Evolutionary conservation across 192 early-diverging fungal genomes (phyloP).

Genomic region (Pecoramyces ruminantium): DNA sequence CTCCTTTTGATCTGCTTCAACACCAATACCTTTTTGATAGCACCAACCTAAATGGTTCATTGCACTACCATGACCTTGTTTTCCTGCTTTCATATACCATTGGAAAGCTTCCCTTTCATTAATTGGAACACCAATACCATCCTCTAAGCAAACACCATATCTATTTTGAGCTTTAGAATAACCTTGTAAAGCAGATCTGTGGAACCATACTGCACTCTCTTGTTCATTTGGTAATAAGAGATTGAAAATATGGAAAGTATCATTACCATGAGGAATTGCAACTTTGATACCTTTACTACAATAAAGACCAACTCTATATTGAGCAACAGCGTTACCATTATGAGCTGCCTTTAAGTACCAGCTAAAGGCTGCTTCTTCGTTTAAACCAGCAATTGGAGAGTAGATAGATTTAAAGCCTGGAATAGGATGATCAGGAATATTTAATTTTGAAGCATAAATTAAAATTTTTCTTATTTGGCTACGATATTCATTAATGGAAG

Average conservation of each 20-base stretch:
- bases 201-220: neutral
- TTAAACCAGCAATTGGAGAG: neutral
- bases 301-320: neutral
- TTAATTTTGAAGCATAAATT: neutral
- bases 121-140: conserved; percentile 52
- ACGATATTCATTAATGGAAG: neutral
- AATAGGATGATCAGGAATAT: neutral
- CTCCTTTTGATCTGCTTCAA: conserved; percentile 19
- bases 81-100: conserved; percentile 47
- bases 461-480: neutral
- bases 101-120: conserved; percentile 48
- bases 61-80: conserved; percentile 42
- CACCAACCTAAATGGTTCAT: conserved; percentile 53
- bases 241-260: neutral
- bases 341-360: neutral
- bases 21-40: conserved; percentile 38
- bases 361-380: neutral
- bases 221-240: neutral
- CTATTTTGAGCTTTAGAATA: conserved; percentile 18
- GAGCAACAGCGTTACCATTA: neutral
- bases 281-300: neutral
- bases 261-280: neutral
- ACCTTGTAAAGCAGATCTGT: neutral
- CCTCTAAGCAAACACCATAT: conserved; percentile 65
- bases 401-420: neutral